A percentile compares a stretch with the other conserved stretches of the same genome.
phyloP scores from a whole-genome alignment of 441 rosid species.

The Pelargonium citronellum region DNA sequence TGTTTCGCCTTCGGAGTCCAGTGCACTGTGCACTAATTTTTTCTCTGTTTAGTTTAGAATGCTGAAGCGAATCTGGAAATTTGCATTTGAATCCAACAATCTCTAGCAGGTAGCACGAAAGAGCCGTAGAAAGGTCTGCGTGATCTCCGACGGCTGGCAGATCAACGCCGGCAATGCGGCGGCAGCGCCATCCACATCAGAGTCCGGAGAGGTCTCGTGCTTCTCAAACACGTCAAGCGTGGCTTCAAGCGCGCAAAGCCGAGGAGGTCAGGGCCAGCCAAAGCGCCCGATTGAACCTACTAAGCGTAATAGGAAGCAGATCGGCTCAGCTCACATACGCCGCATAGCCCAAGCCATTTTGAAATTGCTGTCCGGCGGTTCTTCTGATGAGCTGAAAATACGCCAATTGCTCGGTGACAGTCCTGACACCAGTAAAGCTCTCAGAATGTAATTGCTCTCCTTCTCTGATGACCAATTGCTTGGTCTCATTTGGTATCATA shows the following conservation, averaged over 20 bases:
- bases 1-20: neutral
- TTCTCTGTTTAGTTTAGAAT: no score
- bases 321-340: constrained; percentile 40
- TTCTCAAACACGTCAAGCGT: constrained; percentile 56
- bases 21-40: neutral
- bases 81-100: constrained; percentile 9
- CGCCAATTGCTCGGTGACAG: constrained; percentile 74
- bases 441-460: constrained; percentile 53
- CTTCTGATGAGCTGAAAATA: constrained; percentile 62
- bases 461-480: neutral
- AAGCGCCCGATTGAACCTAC: constrained; percentile 17
- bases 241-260: constrained; percentile 39
- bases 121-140: constrained; percentile 39
- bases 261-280: constrained; percentile 16
- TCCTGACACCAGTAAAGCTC: constrained; percentile 95
- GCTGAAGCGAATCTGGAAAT: neutral
- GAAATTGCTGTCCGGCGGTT: constrained; percentile 53
- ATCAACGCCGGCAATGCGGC: constrained; percentile 18
- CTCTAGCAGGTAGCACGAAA: constrained; percentile 43
- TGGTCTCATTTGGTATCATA: neutral
- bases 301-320: constrained; percentile 27
- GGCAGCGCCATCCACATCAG: constrained; percentile 25
- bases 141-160: constrained; percentile 31
- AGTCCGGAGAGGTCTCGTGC: constrained; percentile 43
- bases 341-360: constrained; percentile 65